phyloP scores from a whole-genome alignment of 352 stramenopile genomes.

The Thalassiosira delicatula region DNA sequence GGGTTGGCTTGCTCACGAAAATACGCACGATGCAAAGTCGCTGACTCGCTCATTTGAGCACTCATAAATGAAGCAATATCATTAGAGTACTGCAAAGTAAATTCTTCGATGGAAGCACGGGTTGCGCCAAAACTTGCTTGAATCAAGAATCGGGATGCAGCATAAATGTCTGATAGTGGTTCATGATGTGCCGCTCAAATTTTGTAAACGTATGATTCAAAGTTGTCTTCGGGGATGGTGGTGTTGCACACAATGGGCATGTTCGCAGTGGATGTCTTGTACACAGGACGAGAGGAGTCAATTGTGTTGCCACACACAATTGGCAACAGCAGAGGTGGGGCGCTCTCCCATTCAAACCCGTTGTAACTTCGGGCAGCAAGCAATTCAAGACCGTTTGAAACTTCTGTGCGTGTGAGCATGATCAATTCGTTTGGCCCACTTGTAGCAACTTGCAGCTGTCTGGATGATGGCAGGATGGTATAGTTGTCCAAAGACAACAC shows the following conservation, averaged over 20 bases:
- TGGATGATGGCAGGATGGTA: neutral
- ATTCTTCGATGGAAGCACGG: neutral
- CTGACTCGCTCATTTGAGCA: neutral
- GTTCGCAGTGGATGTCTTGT: neutral
- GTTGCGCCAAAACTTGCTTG: neutral
- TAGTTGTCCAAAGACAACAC: neutral
- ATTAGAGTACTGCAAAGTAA: neutral
- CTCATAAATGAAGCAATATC: neutral
- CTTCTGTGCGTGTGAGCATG: neutral
- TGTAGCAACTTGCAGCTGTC: neutral
- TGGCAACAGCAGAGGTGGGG: neutral
- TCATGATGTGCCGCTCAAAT: neutral
- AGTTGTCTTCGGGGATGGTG: neutral
- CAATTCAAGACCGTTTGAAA: neutral
- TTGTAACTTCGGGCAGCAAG: neutral
- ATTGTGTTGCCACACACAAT: neutral
- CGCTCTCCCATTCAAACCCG: neutral
- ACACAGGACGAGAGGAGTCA: neutral
- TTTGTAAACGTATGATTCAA: neutral
- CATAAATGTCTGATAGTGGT: neutral
- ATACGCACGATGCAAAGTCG: neutral
- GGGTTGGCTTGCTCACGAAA: neutral
- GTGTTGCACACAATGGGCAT: neutral
- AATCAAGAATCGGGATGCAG: neutral
- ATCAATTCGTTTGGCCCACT: constrained; percentile 1